Conservation (phyloP, 345 rosid species). For the Mallotus nudiflorus region DNA sequence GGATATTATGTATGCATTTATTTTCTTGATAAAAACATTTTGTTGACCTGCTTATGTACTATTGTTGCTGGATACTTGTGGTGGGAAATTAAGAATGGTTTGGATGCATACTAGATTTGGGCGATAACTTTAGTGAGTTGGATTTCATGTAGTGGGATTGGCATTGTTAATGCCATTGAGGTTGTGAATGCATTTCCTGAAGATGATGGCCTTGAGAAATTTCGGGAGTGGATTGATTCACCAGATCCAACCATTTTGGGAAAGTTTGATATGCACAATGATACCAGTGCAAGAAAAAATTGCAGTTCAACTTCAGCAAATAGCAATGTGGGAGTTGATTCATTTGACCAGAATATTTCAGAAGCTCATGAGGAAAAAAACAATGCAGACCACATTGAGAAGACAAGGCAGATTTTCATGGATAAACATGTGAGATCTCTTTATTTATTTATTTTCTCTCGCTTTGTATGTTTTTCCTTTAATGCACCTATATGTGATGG, state of each 20-base stretch:
- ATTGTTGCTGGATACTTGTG: neutral
- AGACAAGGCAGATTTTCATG: constrained; percentile 72
- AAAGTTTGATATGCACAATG: constrained; percentile 40
- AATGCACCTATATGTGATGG: neutral
- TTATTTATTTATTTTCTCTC: too few relatives aligned
- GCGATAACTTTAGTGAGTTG: constrained; percentile 17
- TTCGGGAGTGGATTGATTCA: constrained; percentile 95
- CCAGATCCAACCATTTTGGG: constrained; percentile 94
- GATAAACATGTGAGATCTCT: constrained; percentile 64
- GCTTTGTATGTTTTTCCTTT: constrained; percentile 13
- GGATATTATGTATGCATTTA: neutral
- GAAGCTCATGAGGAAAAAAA: constrained; percentile 32
- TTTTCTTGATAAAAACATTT: neutral
- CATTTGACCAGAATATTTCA: constrained; percentile 26
- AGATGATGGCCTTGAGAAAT: constrained; percentile 82
- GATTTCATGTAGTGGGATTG: constrained; percentile 76
- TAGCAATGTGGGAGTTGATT: constrained; percentile 24
- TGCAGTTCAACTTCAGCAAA: constrained; percentile 29
- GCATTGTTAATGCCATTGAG: constrained; percentile 96
- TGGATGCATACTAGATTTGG: constrained; percentile 8
- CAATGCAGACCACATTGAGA: constrained; percentile 37
- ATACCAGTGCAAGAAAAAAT: constrained; percentile 41
- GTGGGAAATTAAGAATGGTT: neutral
- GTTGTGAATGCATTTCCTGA: constrained; percentile 92
- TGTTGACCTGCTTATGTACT: neutral